Evolutionary conservation across 371 early-diverging fungal species (phyloP).

Genomic region (Mortierella sp.): DNA sequence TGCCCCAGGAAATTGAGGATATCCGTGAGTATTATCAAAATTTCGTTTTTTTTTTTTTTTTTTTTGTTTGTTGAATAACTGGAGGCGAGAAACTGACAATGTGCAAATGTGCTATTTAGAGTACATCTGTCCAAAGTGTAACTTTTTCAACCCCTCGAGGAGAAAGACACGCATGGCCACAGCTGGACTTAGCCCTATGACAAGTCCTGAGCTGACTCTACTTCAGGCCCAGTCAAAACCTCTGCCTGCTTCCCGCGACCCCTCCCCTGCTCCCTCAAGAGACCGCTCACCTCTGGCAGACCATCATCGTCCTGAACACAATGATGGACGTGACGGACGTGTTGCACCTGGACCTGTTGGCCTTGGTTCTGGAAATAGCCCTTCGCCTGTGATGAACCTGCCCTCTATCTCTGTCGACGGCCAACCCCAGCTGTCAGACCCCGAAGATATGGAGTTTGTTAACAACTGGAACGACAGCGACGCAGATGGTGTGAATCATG

Average conservation of each 20-base stretch:
- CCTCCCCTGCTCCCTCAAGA: slow-evolving; percentile 34
- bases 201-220: slow-evolving; percentile 22
- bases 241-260: slow-evolving; percentile 37
- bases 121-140: slow-evolving; percentile 65
- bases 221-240: slow-evolving; percentile 35
- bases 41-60: neutral
- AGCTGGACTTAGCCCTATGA: slow-evolving; percentile 9
- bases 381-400: slow-evolving; percentile 4
- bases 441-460: slow-evolving; percentile 38
- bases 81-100: no score
- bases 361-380: slow-evolving; percentile 7
- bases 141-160: slow-evolving; percentile 59
- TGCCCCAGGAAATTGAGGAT: slow-evolving; percentile 82
- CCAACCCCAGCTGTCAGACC: slow-evolving; percentile 22
- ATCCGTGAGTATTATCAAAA: slow-evolving; percentile 71
- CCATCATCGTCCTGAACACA: neutral
- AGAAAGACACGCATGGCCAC: slow-evolving; percentile 30
- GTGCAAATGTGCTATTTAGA: slow-evolving; percentile 24
- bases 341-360: slow-evolving; percentile 4
- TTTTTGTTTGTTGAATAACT: no score
- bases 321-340: neutral
- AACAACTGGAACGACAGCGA: slow-evolving; percentile 55
- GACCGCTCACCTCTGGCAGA: slow-evolving; percentile 28
- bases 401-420: neutral
- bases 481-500: slow-evolving; percentile 29